Evolutionary conservation across 202 grass and related monocot genomes (phyloP).

Genomic region (Panicum virgatum): DNA sequence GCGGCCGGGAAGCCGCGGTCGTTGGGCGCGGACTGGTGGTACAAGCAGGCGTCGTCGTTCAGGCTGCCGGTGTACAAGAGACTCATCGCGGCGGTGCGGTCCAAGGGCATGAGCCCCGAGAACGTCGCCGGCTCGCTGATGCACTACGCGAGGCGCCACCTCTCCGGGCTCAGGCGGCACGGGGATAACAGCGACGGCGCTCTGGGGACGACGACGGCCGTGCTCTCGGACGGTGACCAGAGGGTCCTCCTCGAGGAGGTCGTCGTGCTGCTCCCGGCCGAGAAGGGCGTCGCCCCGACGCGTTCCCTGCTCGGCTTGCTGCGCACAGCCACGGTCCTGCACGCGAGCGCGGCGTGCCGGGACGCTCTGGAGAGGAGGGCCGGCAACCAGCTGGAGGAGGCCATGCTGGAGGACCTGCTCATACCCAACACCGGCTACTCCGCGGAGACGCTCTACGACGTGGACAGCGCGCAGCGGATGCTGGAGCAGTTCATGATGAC

Average conservation of each 20-base stretch:
- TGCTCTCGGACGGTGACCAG: constrained; percentile 56
- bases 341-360: constrained; percentile 58
- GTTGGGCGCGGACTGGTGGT: constrained; percentile 70
- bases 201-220: constrained; percentile 21
- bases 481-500: constrained; percentile 65
- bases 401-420: constrained; percentile 64
- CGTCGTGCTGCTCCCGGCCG: constrained; percentile 57
- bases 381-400: constrained; percentile 70
- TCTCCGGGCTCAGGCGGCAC: constrained; percentile 56
- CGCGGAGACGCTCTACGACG: constrained; percentile 69
- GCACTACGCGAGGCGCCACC: constrained; percentile 68
- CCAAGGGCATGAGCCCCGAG: constrained; percentile 59
- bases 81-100: constrained; percentile 58
- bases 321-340: constrained; percentile 58
- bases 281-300: constrained; percentile 55
- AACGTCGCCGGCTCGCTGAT: constrained; percentile 63
- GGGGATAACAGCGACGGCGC: constrained; percentile 12
- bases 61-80: constrained; percentile 66
- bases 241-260: constrained; percentile 68
- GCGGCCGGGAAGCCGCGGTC: constrained; percentile 36
- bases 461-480: constrained; percentile 73
- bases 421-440: constrained; percentile 61
- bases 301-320: constrained; percentile 64
- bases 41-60: constrained; percentile 56
- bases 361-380: constrained; percentile 64